These are phyloP conservation scores for Neocallimastix lanati DNA, from an alignment of 192 early-diverging fungal species.

Conservation along the genomic window DNA sequence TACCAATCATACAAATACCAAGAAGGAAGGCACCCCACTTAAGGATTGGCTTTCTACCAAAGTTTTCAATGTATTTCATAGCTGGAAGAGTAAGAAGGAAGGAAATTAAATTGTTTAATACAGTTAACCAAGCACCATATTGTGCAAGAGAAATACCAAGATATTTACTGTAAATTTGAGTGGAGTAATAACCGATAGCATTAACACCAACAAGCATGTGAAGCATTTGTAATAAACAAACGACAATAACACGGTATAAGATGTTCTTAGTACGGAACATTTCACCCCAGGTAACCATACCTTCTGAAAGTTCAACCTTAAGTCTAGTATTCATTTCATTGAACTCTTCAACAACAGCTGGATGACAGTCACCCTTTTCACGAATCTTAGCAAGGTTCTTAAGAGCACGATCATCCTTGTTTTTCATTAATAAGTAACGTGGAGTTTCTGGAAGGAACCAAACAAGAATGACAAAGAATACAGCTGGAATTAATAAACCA, in stretches of 20 bases:
- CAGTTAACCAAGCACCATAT: neutral
- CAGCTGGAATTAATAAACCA: neutral
- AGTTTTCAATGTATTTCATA: neutral
- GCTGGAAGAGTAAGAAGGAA: neutral
- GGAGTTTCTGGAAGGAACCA: neutral
- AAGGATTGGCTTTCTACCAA: neutral
- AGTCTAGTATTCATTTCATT: neutral
- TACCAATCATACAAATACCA: neutral
- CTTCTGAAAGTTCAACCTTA: neutral
- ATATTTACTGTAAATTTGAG: neutral
- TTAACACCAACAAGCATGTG: neutral
- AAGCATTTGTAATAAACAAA: neutral
- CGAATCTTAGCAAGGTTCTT: neutral
- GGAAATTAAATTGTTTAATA: neutral
- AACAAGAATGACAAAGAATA: neutral
- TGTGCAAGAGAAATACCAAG: neutral
- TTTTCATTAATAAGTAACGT: neutral
- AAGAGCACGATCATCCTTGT: neutral
- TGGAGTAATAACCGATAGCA: neutral
- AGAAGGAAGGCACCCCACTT: neutral
- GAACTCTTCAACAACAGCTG: neutral
- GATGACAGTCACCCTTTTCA: neutral
- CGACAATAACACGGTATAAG: neutral
- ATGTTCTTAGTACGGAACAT: neutral
- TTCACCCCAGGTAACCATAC: neutral